Conservation (phyloP, 352 stramenopile species). For the Phytopythium montanum region DNA sequence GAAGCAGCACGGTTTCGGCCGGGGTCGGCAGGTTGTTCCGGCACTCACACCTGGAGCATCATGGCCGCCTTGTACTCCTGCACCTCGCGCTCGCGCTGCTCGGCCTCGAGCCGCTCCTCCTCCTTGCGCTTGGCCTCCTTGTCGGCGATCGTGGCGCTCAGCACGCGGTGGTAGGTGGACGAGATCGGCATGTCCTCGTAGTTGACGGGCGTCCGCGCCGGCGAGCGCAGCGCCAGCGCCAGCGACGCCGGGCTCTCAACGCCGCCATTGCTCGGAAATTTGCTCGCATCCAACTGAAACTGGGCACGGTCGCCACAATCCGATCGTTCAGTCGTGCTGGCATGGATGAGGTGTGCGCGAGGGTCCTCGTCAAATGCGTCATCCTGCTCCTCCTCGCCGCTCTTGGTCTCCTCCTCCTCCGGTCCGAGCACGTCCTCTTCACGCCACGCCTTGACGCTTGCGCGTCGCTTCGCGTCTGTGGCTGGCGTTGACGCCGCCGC, state of each 20-base stretch:
- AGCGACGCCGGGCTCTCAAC: constrained; percentile 6
- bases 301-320: constrained; percentile 1
- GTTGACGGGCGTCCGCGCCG: constrained; percentile 15
- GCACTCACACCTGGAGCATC: constrained; percentile 6
- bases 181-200: constrained; percentile 69
- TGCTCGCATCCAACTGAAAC: constrained; percentile 3
- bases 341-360: constrained; percentile 1
- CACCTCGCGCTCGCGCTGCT: constrained; percentile 50
- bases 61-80: constrained; percentile 59
- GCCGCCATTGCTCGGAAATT: neutral
- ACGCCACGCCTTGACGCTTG: neutral
- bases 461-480: neutral
- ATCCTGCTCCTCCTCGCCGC: constrained; percentile 16
- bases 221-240: neutral
- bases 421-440: constrained; percentile 28
- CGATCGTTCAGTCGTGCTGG: constrained; percentile 1
- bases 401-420: constrained; percentile 23
- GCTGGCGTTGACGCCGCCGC: neutral
- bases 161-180: constrained; percentile 73
- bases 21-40: too few relatives aligned
- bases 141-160: constrained; percentile 45
- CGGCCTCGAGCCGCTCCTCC: constrained; percentile 42
- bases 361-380: constrained; percentile 11
- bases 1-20: neutral
- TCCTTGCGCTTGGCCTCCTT: constrained; percentile 38